These are phyloP conservation scores for Marchantia paleacea DNA, from an alignment of 225 moss, liverwort and hornwort species.

Conservation along the genomic window DNA sequence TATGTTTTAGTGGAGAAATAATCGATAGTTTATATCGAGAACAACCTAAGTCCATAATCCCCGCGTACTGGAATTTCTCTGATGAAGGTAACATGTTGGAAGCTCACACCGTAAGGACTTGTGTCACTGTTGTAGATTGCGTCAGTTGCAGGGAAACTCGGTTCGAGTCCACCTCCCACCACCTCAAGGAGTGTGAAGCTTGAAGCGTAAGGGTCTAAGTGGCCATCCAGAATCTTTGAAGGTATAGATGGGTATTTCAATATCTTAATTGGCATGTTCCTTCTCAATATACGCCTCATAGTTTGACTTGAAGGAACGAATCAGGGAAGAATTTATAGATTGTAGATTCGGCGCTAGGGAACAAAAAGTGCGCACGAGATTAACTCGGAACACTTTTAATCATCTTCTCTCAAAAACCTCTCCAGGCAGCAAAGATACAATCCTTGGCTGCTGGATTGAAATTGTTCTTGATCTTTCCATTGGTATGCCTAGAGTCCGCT, in stretches of 20 bases:
- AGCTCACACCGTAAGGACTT: neutral
- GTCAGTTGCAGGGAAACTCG: constrained; percentile 7
- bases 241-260: neutral
- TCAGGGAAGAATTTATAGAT: too few relatives aligned
- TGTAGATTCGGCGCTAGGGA: too few relatives aligned
- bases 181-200: constrained; percentile 13
- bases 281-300: too few relatives aligned
- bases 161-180: constrained; percentile 15
- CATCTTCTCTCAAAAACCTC: too few relatives aligned
- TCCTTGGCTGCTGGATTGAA: too few relatives aligned
- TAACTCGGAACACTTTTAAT: too few relatives aligned
- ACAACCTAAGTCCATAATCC: neutral
- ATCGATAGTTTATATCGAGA: neutral
- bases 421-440: too few relatives aligned
- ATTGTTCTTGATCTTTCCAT: too few relatives aligned
- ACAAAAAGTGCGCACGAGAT: too few relatives aligned
- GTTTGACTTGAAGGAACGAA: too few relatives aligned
- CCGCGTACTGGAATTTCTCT: neutral
- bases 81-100: neutral
- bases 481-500: too few relatives aligned
- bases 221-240: constrained; percentile 7
- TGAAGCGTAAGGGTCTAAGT: constrained; percentile 15
- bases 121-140: neutral
- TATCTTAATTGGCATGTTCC: neutral
- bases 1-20: neutral